A percentile compares a stretch with the other conserved stretches of the same genome.
These are phyloP conservation scores for bread wheat (Triticum aestivum) DNA, from an alignment of 176 grass and related monocot genomes.

Conservation along the genomic window IWGSC_CS_RefSeq_v2.1 NC_057800.1:114886845-114887344, in stretches of 20 bases:
- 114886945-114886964: too few relatives aligned
- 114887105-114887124: too few relatives aligned
- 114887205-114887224: not conserved
- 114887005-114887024: not conserved
- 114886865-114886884: not conserved
- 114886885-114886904: not conserved
- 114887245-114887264: slow-evolving; percentile 20
- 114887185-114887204: slow-evolving; percentile 21
- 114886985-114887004: not conserved
- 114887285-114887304: slow-evolving; percentile 46
- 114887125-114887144: not conserved
- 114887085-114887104: too few relatives aligned
- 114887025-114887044: not conserved
- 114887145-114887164: not conserved
- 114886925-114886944: not conserved
- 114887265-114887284: slow-evolving; percentile 30
- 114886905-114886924: not conserved
- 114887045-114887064: not conserved
- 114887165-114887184: slow-evolving; percentile 9
- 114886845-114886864: not conserved
- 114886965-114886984: too few relatives aligned
- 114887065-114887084: too few relatives aligned
- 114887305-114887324: slow-evolving; percentile 80
- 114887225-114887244: not conserved
- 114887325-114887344: slow-evolving; percentile 70